A percentile compares a stretch with the other conserved stretches of the same genome.
These are phyloP conservation scores for Aspergillus tubingensis DNA, from an alignment of 2,329 filamentous ascomycete genomes.

Conservation along the genomic window DNA sequence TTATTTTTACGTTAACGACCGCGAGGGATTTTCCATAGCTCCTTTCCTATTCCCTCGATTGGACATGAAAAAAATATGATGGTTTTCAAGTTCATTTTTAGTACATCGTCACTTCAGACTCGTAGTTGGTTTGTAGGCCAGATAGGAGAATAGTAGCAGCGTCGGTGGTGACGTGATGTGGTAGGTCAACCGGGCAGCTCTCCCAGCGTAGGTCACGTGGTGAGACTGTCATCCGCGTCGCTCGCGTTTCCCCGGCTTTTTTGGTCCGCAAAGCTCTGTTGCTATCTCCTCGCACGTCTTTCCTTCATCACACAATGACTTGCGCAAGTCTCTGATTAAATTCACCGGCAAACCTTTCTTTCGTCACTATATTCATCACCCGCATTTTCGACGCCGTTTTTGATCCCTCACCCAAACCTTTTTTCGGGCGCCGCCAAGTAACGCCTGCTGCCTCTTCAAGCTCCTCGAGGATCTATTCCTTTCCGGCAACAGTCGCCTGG, in stretches of 20 bases:
- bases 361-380: background rate
- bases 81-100: conserved; percentile 18
- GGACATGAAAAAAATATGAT: conserved; percentile 33
- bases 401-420: background rate
- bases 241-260: conserved; percentile 26
- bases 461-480: background rate
- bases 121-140: background rate
- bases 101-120: background rate
- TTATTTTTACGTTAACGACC: conserved; percentile 34
- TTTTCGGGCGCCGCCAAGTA: background rate
- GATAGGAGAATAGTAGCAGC: background rate
- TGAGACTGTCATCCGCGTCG: conserved; percentile 19
- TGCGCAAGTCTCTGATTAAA: background rate
- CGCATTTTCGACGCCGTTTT: background rate
- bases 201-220: conserved; percentile 16
- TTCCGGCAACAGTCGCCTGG: background rate
- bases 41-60: conserved; percentile 29
- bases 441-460: background rate
- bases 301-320: conserved; percentile 7
- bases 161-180: background rate
- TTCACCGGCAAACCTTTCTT: background rate
- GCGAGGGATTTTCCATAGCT: conserved; percentile 30
- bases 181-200: background rate
- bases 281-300: background rate
- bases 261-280: conserved; percentile 15